Conservation (phyloP, 2,329 filamentous ascomycete species). For the Fusarium redolens region DNA sequence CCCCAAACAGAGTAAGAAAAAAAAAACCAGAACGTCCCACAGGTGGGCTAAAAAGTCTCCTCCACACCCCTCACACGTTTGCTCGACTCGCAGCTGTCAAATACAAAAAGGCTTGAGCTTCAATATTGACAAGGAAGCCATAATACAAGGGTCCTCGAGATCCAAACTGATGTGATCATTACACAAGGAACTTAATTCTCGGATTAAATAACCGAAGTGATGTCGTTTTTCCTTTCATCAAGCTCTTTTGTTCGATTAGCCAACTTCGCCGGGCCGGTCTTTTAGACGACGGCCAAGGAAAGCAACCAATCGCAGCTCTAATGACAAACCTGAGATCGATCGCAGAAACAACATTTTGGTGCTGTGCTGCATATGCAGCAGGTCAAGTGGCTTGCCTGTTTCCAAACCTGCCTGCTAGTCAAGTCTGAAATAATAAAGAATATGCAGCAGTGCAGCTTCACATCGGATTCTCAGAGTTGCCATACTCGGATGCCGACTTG, state of each 20-base stretch:
- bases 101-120: background rate
- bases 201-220: background rate
- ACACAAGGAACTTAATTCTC: background rate
- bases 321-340: background rate
- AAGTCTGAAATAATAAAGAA: background rate
- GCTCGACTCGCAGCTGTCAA: slow-evolving; percentile 5
- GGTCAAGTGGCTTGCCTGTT: background rate
- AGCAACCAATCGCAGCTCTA: background rate
- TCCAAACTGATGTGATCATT: background rate
- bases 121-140: background rate
- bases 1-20: background rate
- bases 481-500: background rate
- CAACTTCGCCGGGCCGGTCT: background rate
- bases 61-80: slow-evolving; percentile 6
- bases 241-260: background rate
- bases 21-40: slow-evolving; percentile 18
- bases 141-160: background rate
- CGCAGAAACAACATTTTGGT: background rate
- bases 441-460: background rate
- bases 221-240: background rate
- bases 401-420: background rate
- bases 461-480: background rate
- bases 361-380: background rate
- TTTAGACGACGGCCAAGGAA: background rate
- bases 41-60: slow-evolving; percentile 18